These are phyloP conservation scores for Candida glucosophila DNA, from an alignment of 1,139 yeast species.

Conservation along the genomic window DNA sequence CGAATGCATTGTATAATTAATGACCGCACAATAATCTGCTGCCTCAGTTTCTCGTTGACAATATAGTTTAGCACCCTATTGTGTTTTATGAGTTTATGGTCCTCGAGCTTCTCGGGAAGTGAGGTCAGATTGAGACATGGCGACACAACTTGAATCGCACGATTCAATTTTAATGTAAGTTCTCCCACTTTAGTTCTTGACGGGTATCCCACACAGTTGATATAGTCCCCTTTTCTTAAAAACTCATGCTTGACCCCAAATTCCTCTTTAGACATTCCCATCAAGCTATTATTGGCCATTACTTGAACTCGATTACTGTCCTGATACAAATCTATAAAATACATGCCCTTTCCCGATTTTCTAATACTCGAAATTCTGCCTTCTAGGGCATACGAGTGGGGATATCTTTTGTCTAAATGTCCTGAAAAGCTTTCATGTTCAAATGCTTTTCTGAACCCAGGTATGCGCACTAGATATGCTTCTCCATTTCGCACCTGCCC, in stretches of 20 bases:
- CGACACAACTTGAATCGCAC: conserved; percentile 43
- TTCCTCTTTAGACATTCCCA: conserved; percentile 30
- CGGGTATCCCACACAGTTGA: conserved; percentile 59
- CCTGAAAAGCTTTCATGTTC: conserved; percentile 11
- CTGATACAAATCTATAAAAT: conserved; percentile 59
- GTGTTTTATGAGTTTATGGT: conserved; percentile 49
- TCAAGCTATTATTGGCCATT: conserved; percentile 45
- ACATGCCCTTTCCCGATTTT: conserved; percentile 56
- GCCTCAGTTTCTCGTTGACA: conserved; percentile 42
- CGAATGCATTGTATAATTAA: conserved; percentile 48
- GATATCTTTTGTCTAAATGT: conserved; percentile 9
- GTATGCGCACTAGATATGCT: conserved; percentile 8
- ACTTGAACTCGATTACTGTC: conserved; percentile 50
- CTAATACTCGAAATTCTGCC: conserved; percentile 56
- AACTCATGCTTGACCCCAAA: conserved; percentile 38
- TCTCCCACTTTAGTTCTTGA: conserved; percentile 74
- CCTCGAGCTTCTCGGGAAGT: conserved; percentile 54
- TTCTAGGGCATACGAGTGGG: conserved; percentile 21
- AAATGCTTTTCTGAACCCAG: conserved; percentile 13
- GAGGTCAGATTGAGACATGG: conserved; percentile 57
- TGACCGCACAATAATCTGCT: conserved; percentile 47
- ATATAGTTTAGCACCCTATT: conserved; percentile 72
- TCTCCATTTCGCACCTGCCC: conserved; percentile 6
- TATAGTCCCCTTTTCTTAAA: conserved; percentile 64
- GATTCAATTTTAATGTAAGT: conserved; percentile 56